These are phyloP conservation scores for Colletotrichum magnum DNA, from an alignment of 2,329 filamentous ascomycete genomes.

Conservation along the genomic window DNA sequence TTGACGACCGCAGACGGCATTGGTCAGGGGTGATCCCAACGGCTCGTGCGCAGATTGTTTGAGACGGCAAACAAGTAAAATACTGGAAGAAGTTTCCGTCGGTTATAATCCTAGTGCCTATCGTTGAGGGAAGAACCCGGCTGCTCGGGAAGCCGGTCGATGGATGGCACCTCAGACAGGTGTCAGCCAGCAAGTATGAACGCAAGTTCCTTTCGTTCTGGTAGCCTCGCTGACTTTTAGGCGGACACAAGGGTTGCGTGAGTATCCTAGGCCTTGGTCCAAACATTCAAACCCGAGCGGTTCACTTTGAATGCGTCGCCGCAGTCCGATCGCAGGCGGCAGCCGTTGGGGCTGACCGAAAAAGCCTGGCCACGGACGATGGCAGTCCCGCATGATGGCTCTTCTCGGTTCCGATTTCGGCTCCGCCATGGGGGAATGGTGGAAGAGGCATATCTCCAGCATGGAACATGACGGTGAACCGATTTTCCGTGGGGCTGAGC, in stretches of 20 bases:
- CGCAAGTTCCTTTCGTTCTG: slow-evolving; percentile 8
- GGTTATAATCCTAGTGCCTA: background rate
- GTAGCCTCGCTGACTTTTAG: slow-evolving; percentile 3
- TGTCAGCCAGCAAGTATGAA: slow-evolving; percentile 13
- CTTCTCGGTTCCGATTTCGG: slow-evolving; percentile 26
- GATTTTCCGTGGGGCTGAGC: slow-evolving; percentile 13
- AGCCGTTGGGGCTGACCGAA: background rate
- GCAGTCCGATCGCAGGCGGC: slow-evolving; percentile 16
- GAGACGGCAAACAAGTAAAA: slow-evolving; percentile 26
- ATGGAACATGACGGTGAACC: background rate
- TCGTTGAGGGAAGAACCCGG: slow-evolving; percentile 17
- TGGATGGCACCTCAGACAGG: slow-evolving; percentile 31
- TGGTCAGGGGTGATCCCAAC: slow-evolving; percentile 19
- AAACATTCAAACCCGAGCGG: slow-evolving; percentile 4
- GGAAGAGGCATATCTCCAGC: background rate
- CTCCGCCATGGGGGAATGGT: background rate
- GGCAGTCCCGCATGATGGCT: background rate
- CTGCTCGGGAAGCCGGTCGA: slow-evolving; percentile 23
- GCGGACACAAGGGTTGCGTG: background rate
- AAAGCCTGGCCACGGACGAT: background rate
- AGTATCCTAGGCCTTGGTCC: background rate
- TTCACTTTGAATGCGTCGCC: slow-evolving; percentile 5
- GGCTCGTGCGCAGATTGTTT: slow-evolving; percentile 35
- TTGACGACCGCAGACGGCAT: slow-evolving; percentile 14
- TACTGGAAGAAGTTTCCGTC: background rate